Evolutionary conservation across 192 early-diverging fungal species (phyloP).

Genomic region (Coemansia sp.): DNA sequence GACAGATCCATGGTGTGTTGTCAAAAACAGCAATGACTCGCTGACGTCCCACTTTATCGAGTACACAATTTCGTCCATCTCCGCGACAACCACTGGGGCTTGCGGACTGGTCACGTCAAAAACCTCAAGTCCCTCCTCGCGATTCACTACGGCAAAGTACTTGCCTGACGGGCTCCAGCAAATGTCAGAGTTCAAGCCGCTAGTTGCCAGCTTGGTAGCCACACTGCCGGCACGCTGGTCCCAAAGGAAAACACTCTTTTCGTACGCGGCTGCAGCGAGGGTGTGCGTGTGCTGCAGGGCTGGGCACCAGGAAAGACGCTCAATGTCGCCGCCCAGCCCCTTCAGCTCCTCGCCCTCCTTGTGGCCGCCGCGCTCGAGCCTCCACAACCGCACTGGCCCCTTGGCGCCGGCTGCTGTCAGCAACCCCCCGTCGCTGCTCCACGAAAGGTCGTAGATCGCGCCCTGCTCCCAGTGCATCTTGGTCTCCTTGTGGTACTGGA

Average conservation of each 20-base stretch:
- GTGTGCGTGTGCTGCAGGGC: constrained; percentile 5
- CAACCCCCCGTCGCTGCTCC: constrained; percentile 48
- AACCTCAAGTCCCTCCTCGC: constrained; percentile 33
- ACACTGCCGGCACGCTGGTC: constrained; percentile 17
- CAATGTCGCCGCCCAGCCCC: constrained; percentile 22
- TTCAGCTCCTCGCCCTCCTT: constrained; percentile 49
- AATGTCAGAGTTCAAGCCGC: constrained; percentile 21
- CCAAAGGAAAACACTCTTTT: constrained; percentile 36
- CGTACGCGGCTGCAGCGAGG: constrained; percentile 35
- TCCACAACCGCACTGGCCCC: constrained; percentile 35
- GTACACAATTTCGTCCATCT: constrained; percentile 14
- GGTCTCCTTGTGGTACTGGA: constrained; percentile 29
- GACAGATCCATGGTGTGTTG: constrained; percentile 30
- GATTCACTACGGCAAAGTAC: constrained; percentile 21
- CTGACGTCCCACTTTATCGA: constrained; percentile 23
- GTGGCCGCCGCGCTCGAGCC: constrained; percentile 43
- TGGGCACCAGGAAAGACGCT: constrained; percentile 40
- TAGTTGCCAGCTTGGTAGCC: constrained; percentile 8
- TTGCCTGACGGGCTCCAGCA: constrained; percentile 38
- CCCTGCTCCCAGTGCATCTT: constrained; percentile 47
- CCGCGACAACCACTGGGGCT: constrained; percentile 17
- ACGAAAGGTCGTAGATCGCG: constrained; percentile 34
- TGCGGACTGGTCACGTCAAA: constrained; percentile 26
- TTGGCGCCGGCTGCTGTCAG: constrained; percentile 37
- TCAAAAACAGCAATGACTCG: constrained; percentile 27